These are phyloP conservation scores for Xerocomellus intermedius DNA, from an alignment of 768 basidiomycete genomes.

Conservation along the genomic window DNA sequence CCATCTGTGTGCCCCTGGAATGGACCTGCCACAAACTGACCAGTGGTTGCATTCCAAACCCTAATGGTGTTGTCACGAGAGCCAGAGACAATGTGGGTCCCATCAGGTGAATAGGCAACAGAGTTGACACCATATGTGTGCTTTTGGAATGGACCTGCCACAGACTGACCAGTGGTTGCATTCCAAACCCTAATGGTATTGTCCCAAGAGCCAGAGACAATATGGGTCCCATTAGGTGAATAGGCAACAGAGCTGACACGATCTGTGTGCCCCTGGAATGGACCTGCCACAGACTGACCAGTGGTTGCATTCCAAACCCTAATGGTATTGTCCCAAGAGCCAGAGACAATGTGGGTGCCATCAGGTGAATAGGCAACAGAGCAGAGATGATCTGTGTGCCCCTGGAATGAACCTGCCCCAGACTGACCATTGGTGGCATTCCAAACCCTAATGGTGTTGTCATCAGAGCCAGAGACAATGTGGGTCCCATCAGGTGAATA, in stretches of 20 bases:
- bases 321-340: background rate
- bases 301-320: background rate
- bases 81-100: background rate
- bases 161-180: background rate
- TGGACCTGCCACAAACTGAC: too few species aligned
- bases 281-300: background rate
- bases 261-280: background rate
- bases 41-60: too few species aligned
- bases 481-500: background rate
- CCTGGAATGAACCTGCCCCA: too few species aligned
- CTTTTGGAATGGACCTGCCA: background rate
- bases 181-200: background rate
- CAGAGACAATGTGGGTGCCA: too few species aligned
- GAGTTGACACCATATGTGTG: background rate
- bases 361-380: constrained; percentile 6
- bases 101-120: background rate
- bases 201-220: constrained; percentile 1
- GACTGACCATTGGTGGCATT: too few species aligned
- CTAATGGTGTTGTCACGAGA: background rate
- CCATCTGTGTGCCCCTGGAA: background rate
- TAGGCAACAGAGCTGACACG: background rate
- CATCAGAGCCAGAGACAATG: background rate
- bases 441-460: background rate
- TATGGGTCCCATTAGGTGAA: background rate
- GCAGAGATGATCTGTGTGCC: background rate